Base-by-base conservation (phyloP, 371 early-diverging fungal genomes). In the Mucor piriformis region DNA sequence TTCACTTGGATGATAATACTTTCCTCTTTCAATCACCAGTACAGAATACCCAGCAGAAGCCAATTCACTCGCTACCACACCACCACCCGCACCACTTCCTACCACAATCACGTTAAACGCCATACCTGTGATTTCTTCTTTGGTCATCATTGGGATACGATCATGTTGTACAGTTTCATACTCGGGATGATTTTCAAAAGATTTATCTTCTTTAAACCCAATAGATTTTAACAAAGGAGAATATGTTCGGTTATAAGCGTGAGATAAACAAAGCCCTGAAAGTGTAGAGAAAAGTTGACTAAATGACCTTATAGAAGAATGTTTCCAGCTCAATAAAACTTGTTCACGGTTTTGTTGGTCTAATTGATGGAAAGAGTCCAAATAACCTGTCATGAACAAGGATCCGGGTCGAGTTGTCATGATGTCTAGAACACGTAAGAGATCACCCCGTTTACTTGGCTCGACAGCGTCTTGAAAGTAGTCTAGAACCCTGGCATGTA, bases 61-160 rank as follows among this genome's bases (percentile, higher is more conserved):
- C 10, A 91, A 73, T 35, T 85, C 75, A 6, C 84, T 86, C 8
- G 91, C 92, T 37, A 74, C 70, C 2, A 88, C 84, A 8, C 73
- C 90, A 12, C 90, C 91, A 40, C 91, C 91, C 24, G 85, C 84
- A 18, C 90, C 91, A 13, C 81, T 82, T 1, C 91, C 91, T 34
- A 90, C 74, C 20, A 91, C 76, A 21, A 89, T 82, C 0, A 82
- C 88, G 66, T 91, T 90, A 50, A 63, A 72, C 15, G 34, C 34
- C 18, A 84, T 52, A 0, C 63, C 56, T 54, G 64, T 62, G 0
- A 63, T 56, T n/a, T 74, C 65, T 3, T 69, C 65, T 18, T 67
- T 24, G 15, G 72, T 59, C 64, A 82, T 70, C 34, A 77, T 70
- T 20, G 73, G 74, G 0, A 48, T 25, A 1, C 76, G 73, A 27